Base-by-base conservation (phyloP, 495 filamentous ascomycete genomes). In the Sphaerosporella brunnea region DNA sequence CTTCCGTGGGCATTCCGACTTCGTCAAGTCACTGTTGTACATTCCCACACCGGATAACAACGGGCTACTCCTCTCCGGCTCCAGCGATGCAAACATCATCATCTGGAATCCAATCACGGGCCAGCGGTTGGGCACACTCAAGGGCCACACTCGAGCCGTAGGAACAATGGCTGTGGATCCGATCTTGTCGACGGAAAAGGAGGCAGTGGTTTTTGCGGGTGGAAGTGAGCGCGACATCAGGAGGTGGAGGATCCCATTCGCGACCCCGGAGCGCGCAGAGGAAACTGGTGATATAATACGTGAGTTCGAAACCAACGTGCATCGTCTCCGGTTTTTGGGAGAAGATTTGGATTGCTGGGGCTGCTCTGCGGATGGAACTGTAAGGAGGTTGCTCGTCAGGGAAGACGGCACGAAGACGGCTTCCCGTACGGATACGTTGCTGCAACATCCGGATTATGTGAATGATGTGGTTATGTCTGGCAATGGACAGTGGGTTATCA, bases 261-360 rank as follows among this genome's bases (percentile, higher is more conserved):
- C 45, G 5, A 48, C 51, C 3, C 44, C 53, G n/a, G 39, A 48
- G 10, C 20, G 9, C 0, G 56, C 68, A 15, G 54, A 36, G 0
- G 69, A 51, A 11, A 37, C 26, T 62, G 65, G 68, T 0, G 70
- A 73, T 10, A 74, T 81, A 0, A 73, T 95, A 24, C 62, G 81
- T 10, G 78, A 78, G 38, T 88, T 95, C 63, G 85, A 93, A 19
- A 97, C 90, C 2, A 90, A 78, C 51, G 79, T 97, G 10, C 82
- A 93, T 62, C 78, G 72, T 55, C 62, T 95, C 8, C 62, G 67
- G 20, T 80, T 87, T 48, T 79, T 82, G 40, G 55, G 52, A 2
- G 65, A 67, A 20, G 82, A 84, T 45, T 70, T 67, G 2, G 88
- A 95, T 53, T 66, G 96, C 23, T 95, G 82, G 83, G 93, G 86